These are phyloP conservation scores for Xylaria sp. DNA, from an alignment of 2,329 filamentous ascomycete species.

Conservation along the genomic window DNA sequence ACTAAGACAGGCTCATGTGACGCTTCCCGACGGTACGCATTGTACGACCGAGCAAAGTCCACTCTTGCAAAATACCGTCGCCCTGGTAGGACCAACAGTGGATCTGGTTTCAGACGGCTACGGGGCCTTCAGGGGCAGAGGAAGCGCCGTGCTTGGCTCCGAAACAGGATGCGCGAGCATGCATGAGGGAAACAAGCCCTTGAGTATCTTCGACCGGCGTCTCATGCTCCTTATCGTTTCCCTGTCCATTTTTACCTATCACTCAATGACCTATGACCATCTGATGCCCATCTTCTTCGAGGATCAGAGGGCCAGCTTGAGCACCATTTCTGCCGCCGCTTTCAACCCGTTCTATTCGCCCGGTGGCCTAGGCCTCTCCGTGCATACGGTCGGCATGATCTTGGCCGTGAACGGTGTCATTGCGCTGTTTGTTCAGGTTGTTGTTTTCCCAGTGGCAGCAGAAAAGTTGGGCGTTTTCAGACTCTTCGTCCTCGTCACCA, in stretches of 20 bases:
- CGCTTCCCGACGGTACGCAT: conserved; percentile 40
- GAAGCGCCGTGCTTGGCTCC: conserved; percentile 46
- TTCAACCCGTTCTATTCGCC: conserved; percentile 50
- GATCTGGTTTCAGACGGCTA: conserved; percentile 75
- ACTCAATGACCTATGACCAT: conserved; percentile 93
- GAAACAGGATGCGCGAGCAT: conserved; percentile 24
- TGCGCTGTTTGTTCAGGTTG: conserved; percentile 53
- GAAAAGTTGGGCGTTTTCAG: conserved; percentile 53
- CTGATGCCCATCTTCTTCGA: conserved; percentile 90
- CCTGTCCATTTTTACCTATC: conserved; percentile 85
- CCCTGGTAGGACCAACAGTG: conserved; percentile 65
- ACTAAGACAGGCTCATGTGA: conserved; percentile 52
- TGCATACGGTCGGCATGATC: conserved; percentile 57
- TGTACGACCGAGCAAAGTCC: conserved; percentile 64
- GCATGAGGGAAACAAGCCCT: conserved; percentile 34
- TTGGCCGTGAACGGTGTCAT: conserved; percentile 56
- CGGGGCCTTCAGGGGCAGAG: conserved; percentile 56
- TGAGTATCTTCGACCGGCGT: conserved; percentile 49
- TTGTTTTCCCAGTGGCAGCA: conserved; percentile 57
- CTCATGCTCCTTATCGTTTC: conserved; percentile 75
- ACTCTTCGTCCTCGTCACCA: conserved; percentile 52
- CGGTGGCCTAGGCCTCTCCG: conserved; percentile 57
- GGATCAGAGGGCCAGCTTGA: conserved; percentile 53
- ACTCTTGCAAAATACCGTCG: conserved; percentile 68
- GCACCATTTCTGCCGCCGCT: conserved; percentile 31